Evolutionary conservation across 257 asterid species (phyloP), one percentile per base, ranked within the genome.

Genomic region (Primulina eburnea): DNA sequence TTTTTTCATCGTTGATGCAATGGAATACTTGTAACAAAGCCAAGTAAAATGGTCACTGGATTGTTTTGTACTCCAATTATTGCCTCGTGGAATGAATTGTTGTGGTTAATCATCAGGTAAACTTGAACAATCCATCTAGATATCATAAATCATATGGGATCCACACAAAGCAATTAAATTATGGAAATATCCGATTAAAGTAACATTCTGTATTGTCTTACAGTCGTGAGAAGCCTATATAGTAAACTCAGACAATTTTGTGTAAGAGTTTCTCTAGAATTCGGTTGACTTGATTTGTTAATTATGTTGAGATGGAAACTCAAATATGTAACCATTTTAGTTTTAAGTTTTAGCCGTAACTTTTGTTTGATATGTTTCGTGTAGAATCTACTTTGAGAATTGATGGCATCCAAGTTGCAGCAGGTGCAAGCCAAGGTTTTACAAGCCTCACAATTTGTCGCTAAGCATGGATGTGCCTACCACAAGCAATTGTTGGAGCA

Each of bases 401-500:
- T 33, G 35, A 84, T 88, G 90, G 90, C 91, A 0, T 73, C 89
- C 10, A 88, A 74, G 80, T 71, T 88, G 70, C 82, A 67, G 43
- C 89, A 83, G 72, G 74, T 88, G 86, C 86, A 82, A 80, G 35
- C 81, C 67, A 86, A 82, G 85, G 88, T 88, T 62, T 73, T 76
- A 76, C 86, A 85, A 74, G 87, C 88, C 67, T 72, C 84, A 26
- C 76, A 83, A 52, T 83, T 71, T 47, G 84, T 82, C 70, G 40
- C 82, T 68, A 85, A 88, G 80, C 83, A 83, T 69, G 91, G 89
- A 62, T 32, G 47, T 61, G 43, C 80, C 64, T 88, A 78, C 85
- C 86, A 88, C 77, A 88, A 83, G 77, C 89, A 88, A 80, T 33
- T 80, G 63, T 29, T 88, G 84, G 95, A 88, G 81, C 81, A 85